These are phyloP conservation scores for Pseudogymnoascus sp. DNA, from an alignment of 2,329 filamentous ascomycete genomes.

Conservation along the genomic window DNA sequence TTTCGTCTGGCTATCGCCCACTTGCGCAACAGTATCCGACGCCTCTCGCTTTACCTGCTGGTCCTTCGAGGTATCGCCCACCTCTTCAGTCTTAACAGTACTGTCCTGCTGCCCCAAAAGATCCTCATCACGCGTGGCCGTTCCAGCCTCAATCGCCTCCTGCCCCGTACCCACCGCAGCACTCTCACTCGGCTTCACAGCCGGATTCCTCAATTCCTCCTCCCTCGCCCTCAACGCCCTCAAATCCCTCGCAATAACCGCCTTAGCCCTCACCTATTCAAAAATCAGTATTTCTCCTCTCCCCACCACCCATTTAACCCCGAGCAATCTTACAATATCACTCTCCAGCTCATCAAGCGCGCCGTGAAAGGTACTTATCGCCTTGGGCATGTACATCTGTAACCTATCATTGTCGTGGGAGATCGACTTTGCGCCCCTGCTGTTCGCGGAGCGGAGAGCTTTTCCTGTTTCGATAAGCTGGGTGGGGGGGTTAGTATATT, in stretches of 20 bases:
- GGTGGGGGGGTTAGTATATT: conserved; percentile 10
- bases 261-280: conserved; percentile 44
- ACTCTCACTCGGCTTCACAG: not conserved
- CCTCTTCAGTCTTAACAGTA: not conserved
- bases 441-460: conserved; percentile 43
- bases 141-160: not conserved
- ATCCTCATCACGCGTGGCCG: not conserved
- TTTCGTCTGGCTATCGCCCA: not conserved
- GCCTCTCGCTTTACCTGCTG: not conserved
- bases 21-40: not conserved
- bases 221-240: conserved; percentile 30
- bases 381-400: conserved; percentile 22
- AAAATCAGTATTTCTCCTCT: conserved; percentile 9
- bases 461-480: conserved; percentile 55
- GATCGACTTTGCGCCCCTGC: conserved; percentile 37
- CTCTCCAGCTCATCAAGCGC: conserved; percentile 50
- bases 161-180: not conserved
- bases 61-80: not conserved
- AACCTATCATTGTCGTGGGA: conserved; percentile 22
- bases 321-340: conserved; percentile 43
- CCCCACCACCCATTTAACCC: not conserved
- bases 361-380: conserved; percentile 35
- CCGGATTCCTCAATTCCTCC: conserved; percentile 24
- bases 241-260: conserved; percentile 48
- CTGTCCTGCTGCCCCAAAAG: not conserved